Conservation (phyloP, 345 rosid species). For the Aquilaria malaccensis region DNA sequence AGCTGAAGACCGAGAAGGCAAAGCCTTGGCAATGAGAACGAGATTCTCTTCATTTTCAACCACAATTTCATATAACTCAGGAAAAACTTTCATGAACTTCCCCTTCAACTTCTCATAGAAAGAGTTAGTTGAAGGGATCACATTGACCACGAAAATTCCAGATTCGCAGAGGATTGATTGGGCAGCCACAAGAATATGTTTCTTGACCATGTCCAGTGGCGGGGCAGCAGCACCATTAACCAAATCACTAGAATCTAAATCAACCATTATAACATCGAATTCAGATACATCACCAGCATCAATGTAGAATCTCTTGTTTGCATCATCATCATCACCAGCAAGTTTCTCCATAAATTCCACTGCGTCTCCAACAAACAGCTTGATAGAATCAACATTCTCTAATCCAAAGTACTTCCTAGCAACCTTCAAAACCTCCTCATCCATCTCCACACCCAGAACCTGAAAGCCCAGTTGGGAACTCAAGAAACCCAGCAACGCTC, state of each 20-base stretch:
- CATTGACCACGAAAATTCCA: conserved; percentile 64
- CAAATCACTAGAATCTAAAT: conserved; percentile 56
- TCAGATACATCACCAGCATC: conserved; percentile 5
- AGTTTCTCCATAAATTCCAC: conserved; percentile 38
- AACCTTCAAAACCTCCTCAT: conserved; percentile 52
- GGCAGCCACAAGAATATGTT: conserved; percentile 42
- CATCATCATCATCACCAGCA: conserved; percentile 10
- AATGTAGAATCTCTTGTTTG: conserved; percentile 2
- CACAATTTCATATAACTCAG: conserved; percentile 67
- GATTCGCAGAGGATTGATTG: conserved; percentile 36
- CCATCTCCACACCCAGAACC: conserved; percentile 67
- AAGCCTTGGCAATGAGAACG: conserved; percentile 44
- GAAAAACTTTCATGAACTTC: conserved; percentile 33
- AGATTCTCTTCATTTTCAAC: conserved; percentile 62
- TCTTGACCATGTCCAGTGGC: conserved; percentile 48
- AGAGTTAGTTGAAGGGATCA: conserved; percentile 39
- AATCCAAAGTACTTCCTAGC: conserved; percentile 63
- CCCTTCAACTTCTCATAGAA: conserved; percentile 35
- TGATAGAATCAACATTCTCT: conserved; percentile 30
- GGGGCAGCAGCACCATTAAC: conserved; percentile 59
- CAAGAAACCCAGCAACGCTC: conserved; percentile 67
- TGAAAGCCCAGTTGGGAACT: conserved; percentile 44
- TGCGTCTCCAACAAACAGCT: conserved; percentile 44
- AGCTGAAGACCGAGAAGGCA: conserved; percentile 13
- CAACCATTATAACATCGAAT: conserved; percentile 81